Percentiles rank a stretch among this genome's conserved stretches.
These are phyloP conservation scores for Annulohypoxylon moriforme DNA, from an alignment of 495 filamentous ascomycete genomes.

Conservation along the genomic window DNA sequence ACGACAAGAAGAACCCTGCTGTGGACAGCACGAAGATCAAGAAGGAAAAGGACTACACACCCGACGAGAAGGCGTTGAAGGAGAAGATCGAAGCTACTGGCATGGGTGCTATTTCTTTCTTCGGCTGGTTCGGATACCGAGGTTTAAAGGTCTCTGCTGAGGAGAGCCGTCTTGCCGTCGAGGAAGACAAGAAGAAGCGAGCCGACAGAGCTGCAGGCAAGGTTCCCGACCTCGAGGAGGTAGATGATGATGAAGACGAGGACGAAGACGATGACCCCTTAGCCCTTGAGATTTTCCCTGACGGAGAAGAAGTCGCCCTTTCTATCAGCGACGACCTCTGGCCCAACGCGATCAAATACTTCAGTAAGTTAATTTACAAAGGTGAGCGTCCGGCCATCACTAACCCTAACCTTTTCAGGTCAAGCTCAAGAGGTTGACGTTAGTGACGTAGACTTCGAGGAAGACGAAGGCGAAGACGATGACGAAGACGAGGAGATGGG, in stretches of 20 bases:
- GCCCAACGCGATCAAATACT: constrained; percentile 88
- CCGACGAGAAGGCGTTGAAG: constrained; percentile 64
- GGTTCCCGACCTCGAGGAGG: constrained; percentile 60
- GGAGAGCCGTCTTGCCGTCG: constrained; percentile 69
- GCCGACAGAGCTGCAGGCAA: constrained; percentile 67
- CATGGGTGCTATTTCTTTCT: constrained; percentile 78
- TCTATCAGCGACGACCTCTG: constrained; percentile 86
- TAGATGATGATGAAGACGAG: constrained; percentile 64
- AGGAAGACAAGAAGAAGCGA: constrained; percentile 68
- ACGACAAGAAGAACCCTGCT: constrained; percentile 58
- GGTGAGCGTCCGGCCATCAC: background rate
- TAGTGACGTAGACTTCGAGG: constrained; percentile 70
- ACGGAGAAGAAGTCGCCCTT: constrained; percentile 82
- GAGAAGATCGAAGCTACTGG: constrained; percentile 66
- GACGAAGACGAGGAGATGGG: constrained; percentile 52
- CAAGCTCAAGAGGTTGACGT: constrained; percentile 71
- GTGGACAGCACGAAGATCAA: constrained; percentile 57
- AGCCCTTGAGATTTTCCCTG: constrained; percentile 79
- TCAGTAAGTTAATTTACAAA: constrained; percentile 69
- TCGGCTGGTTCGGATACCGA: constrained; percentile 85
- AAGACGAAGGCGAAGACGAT: constrained; percentile 57
- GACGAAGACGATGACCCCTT: constrained; percentile 65
- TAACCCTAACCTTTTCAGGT: constrained; percentile 60
- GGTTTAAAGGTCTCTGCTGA: constrained; percentile 73
- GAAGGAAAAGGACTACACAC: constrained; percentile 56